Percentiles rank a stretch among this genome's conserved stretches.
Evolutionary conservation across 1,284 basidiomycete species (phyloP).

Genomic region (Erythrobasidium hasegawianum): DNA sequence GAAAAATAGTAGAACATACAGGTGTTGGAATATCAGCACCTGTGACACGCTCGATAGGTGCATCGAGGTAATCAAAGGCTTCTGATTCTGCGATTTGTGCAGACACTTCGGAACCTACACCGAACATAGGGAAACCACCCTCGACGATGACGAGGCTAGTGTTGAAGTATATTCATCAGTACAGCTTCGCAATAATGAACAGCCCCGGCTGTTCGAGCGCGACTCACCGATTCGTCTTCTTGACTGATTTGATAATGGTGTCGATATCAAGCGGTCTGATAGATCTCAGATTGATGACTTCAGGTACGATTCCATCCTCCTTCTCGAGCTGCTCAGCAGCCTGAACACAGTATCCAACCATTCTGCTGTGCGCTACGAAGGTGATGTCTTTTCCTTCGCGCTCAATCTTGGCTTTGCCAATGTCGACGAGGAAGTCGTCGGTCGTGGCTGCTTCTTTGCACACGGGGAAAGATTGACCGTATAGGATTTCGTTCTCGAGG

Average conservation of each 20-base stretch:
- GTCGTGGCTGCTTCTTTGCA: conserved; percentile 82
- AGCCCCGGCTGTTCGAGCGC: too few relatives aligned
- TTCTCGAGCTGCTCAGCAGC: conserved; percentile 89
- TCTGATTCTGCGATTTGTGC: conserved; percentile 70
- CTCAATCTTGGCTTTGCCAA: conserved; percentile 97
- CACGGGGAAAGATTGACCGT: conserved; percentile 95
- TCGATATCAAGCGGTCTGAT: conserved; percentile 97
- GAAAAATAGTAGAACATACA: conserved; percentile 69
- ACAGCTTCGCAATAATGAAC: conserved; percentile 2
- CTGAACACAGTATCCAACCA: conserved; percentile 88
- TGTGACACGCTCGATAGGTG: conserved; percentile 93
- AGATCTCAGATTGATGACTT: conserved; percentile 94
- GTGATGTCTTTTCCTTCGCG: conserved; percentile 88
- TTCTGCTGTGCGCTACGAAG: conserved; percentile 93
- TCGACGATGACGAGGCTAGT: conserved; percentile 83
- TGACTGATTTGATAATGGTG: conserved; percentile 89
- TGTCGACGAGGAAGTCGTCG: conserved; percentile 84
- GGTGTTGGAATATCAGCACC: conserved; percentile 95
- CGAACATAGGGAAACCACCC: conserved; percentile 97
- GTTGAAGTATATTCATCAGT: neutral
- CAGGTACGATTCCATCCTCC: conserved; percentile 88
- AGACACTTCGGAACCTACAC: conserved; percentile 90
- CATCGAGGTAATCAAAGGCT: conserved; percentile 86
- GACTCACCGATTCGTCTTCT: conserved; percentile 89
- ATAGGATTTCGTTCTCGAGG: conserved; percentile 99